A percentile compares a stretch with the other conserved stretches of the same genome.
Evolutionary conservation across 2,329 filamentous ascomycete genomes (phyloP).

Genomic region (Pseudogymnoascus sp.): DNA sequence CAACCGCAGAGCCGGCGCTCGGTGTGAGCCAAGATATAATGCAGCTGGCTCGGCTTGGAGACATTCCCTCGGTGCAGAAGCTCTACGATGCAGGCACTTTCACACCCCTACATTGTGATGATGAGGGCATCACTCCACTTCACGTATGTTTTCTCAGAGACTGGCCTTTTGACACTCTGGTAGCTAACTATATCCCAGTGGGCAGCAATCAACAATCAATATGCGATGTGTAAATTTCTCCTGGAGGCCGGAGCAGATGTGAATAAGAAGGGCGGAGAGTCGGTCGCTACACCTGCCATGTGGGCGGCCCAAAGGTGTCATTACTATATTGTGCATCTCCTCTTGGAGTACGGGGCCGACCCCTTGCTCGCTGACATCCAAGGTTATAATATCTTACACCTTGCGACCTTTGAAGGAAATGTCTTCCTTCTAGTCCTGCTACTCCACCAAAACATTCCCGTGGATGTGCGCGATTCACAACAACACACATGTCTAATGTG

Average conservation of each 20-base stretch:
- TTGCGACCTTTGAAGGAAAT: conserved; percentile 95
- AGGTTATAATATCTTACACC: conserved; percentile 96
- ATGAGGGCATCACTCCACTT: conserved; percentile 89
- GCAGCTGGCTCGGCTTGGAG: conserved; percentile 85
- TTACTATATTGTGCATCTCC: conserved; percentile 90
- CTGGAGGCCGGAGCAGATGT: conserved; percentile 72
- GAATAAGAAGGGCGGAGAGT: conserved; percentile 93
- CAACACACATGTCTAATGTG: conserved; percentile 97
- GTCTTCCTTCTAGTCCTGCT: conserved; percentile 81
- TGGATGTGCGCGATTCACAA: conserved; percentile 82
- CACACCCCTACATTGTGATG: conserved; percentile 76
- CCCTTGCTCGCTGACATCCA: conserved; percentile 87
- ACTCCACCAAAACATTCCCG: conserved; percentile 88
- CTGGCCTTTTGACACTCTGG: neutral
- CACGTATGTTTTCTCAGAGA: conserved; percentile 57
- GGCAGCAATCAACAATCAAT: conserved; percentile 98
- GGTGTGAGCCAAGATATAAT: conserved; percentile 71
- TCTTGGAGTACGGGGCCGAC: conserved; percentile 86
- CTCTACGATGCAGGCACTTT: conserved; percentile 77
- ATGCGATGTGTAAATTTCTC: conserved; percentile 92
- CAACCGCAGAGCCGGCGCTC: conserved; percentile 17
- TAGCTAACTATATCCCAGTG: conserved; percentile 50
- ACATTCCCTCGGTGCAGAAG: conserved; percentile 78
- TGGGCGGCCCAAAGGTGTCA: conserved; percentile 96
- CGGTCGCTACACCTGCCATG: conserved; percentile 84